These are phyloP conservation scores for Trichoderma sp. DNA, from an alignment of 2,329 filamentous ascomycete genomes.

Conservation along the genomic window DNA sequence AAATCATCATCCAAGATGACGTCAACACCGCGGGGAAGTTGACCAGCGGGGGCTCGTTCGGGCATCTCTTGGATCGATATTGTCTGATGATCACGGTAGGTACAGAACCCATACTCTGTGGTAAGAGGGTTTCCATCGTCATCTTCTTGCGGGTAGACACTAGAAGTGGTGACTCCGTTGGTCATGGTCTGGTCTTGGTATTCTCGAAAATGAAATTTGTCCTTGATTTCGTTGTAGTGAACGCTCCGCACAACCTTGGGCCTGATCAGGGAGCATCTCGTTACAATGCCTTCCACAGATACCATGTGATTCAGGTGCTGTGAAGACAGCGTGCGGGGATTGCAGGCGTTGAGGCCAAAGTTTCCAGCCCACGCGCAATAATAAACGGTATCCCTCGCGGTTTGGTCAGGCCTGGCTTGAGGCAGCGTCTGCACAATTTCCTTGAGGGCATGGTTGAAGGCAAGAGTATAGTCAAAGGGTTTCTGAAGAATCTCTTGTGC, in stretches of 20 bases:
- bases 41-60: slow-evolving; percentile 90
- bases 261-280: slow-evolving; percentile 89
- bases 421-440: slow-evolving; percentile 81
- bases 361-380: slow-evolving; percentile 98
- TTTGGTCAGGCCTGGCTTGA: slow-evolving; percentile 73
- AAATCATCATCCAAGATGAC: slow-evolving; percentile 96
- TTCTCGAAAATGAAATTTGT: slow-evolving; percentile 84
- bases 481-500: slow-evolving; percentile 75
- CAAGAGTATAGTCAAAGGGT: slow-evolving; percentile 84
- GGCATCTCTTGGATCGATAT: slow-evolving; percentile 99
- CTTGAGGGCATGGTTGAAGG: slow-evolving; percentile 89
- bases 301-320: slow-evolving; percentile 94
- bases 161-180: slow-evolving; percentile 82
- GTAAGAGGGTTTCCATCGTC: slow-evolving; percentile 88
- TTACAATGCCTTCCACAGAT: slow-evolving; percentile 95
- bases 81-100: slow-evolving; percentile 94
- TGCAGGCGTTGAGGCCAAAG: slow-evolving; percentile 93
- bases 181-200: slow-evolving; percentile 99
- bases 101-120: slow-evolving; percentile 95
- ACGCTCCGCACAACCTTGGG: slow-evolving; percentile 99
- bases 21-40: slow-evolving; percentile 92
- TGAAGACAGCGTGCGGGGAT: slow-evolving; percentile 88
- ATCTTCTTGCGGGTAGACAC: slow-evolving; percentile 92
- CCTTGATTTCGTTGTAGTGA: slow-evolving; percentile 87
- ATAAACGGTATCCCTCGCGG: slow-evolving; percentile 77